These are phyloP conservation scores for Paecilomyces formosus DNA, from an alignment of 2,329 filamentous ascomycete species.

Conservation along the genomic window DNA sequence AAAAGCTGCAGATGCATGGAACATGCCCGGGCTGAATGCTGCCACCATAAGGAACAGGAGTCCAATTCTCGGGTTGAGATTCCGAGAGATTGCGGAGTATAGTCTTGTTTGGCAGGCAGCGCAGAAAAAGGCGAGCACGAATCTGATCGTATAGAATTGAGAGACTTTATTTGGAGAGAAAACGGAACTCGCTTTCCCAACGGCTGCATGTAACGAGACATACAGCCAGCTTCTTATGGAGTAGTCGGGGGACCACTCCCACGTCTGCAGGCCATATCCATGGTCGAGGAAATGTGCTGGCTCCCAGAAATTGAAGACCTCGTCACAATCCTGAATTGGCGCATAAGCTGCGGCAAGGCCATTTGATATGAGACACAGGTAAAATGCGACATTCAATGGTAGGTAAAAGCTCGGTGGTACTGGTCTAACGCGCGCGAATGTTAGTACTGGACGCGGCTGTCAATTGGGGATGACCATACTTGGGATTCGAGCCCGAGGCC, in stretches of 20 bases:
- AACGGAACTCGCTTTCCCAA: constrained; percentile 60
- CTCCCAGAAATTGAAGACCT: constrained; percentile 99
- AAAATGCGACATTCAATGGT: constrained; percentile 70
- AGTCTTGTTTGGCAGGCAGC: constrained; percentile 75
- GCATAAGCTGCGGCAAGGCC: constrained; percentile 70
- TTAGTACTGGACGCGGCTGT: constrained; percentile 8
- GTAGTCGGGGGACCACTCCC: constrained; percentile 95
- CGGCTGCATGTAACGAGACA: constrained; percentile 66
- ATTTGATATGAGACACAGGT: constrained; percentile 67
- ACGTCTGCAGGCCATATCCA: constrained; percentile 90
- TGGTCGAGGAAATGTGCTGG: constrained; percentile 90
- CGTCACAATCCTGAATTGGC: constrained; percentile 95
- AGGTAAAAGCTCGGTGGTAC: constrained; percentile 50
- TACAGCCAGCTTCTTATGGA: constrained; percentile 96
- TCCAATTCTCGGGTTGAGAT: constrained; percentile 74
- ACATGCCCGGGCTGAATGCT: constrained; percentile 80
- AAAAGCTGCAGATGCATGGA: constrained; percentile 80
- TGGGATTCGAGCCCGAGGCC: constrained; percentile 17
- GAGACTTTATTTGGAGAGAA: constrained; percentile 38
- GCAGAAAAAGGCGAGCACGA: constrained; percentile 66
- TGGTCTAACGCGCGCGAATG: constrained; percentile 15
- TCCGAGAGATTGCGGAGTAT: constrained; percentile 67
- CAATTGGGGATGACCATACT: constrained; percentile 13
- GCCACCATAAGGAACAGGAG: constrained; percentile 74
- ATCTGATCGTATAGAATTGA: constrained; percentile 85